Percentiles rank a stretch among this genome's conserved stretches.
Conservation (phyloP, 495 filamentous ascomycete genomes). For the Staphylotrichum longicolle region DNA sequence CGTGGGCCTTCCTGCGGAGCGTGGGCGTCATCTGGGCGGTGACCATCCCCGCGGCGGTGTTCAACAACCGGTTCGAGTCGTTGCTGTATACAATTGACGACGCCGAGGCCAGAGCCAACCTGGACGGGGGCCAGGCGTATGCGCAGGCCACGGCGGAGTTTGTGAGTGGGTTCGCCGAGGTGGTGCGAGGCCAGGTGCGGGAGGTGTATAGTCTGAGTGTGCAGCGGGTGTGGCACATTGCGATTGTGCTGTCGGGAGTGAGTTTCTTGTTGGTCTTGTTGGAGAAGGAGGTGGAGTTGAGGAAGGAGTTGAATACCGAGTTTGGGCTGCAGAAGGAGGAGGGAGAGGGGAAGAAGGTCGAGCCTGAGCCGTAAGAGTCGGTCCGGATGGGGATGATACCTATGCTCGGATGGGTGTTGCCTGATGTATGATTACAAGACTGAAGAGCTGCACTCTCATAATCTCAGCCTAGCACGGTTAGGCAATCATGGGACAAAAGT, state of each 20-base stretch:
- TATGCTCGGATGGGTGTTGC: no score
- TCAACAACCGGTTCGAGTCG: conserved; percentile 41
- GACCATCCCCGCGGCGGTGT: conserved; percentile 49
- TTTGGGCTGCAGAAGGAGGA: conserved; percentile 1
- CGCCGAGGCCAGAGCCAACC: conserved; percentile 17
- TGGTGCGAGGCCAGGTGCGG: conserved; percentile 28
- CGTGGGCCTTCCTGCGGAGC: conserved; percentile 48
- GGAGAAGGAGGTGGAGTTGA: conserved; percentile 12
- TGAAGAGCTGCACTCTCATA: no score
- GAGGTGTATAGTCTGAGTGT: conserved; percentile 24
- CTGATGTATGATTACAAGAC: no score
- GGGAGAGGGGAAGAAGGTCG: background rate
- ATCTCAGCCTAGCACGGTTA: no score
- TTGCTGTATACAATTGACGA: conserved; percentile 28
- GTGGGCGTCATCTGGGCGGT: conserved; percentile 53
- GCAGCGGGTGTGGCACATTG: conserved; percentile 34
- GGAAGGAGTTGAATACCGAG: conserved; percentile 12
- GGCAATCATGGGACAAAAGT: no score
- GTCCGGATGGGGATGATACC: no score
- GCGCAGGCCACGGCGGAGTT: conserved; percentile 19
- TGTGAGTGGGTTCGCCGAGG: conserved; percentile 22
- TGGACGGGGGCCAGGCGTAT: conserved; percentile 32
- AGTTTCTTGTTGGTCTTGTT: conserved; percentile 4
- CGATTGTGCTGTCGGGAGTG: conserved; percentile 31
- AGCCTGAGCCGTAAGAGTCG: no score